These are phyloP conservation scores for Emmonsiellopsis sp. DNA, from an alignment of 2,329 filamentous ascomycete species.

Conservation along the genomic window DNA sequence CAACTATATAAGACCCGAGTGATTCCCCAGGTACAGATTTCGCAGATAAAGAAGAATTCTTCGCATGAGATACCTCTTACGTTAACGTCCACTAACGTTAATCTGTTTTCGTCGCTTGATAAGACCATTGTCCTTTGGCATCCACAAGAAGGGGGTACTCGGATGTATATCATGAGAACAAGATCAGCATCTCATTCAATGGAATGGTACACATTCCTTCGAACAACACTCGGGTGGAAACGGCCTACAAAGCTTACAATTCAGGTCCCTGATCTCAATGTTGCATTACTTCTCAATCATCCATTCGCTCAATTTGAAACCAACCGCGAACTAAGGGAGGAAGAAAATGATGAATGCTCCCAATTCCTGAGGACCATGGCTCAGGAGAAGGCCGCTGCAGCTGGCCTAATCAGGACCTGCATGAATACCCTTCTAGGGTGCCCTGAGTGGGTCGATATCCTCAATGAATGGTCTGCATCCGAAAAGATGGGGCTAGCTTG, in stretches of 20 bases:
- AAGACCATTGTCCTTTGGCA: constrained; percentile 58
- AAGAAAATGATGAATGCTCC: constrained; percentile 34
- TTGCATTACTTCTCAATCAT: constrained; percentile 49
- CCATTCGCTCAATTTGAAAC: constrained; percentile 48
- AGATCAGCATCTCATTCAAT: constrained; percentile 52
- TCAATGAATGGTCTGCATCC: constrained; percentile 49
- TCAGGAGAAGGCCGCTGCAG: constrained; percentile 47
- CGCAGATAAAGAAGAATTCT: constrained; percentile 44
- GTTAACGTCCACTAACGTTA: constrained; percentile 40
- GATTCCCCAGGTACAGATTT: constrained; percentile 50
- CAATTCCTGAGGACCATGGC: constrained; percentile 15
- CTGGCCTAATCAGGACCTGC: constrained; percentile 47
- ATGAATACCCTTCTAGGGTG: constrained; percentile 49
- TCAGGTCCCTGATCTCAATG: constrained; percentile 52
- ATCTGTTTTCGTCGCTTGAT: constrained; percentile 56
- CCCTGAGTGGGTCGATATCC: constrained; percentile 50
- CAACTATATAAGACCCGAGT: constrained; percentile 55
- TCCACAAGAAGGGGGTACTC: constrained; percentile 43
- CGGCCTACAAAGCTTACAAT: constrained; percentile 49
- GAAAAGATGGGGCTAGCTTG: constrained; percentile 56
- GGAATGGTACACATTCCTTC: constrained; percentile 60
- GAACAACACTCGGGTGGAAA: constrained; percentile 49
- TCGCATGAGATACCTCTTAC: constrained; percentile 44
- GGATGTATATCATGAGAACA: constrained; percentile 54
- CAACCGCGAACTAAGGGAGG: constrained; percentile 25